phyloP scores from a whole-genome alignment of 495 filamentous ascomycete genomes.

The Cladorrhinum samala region DNA sequence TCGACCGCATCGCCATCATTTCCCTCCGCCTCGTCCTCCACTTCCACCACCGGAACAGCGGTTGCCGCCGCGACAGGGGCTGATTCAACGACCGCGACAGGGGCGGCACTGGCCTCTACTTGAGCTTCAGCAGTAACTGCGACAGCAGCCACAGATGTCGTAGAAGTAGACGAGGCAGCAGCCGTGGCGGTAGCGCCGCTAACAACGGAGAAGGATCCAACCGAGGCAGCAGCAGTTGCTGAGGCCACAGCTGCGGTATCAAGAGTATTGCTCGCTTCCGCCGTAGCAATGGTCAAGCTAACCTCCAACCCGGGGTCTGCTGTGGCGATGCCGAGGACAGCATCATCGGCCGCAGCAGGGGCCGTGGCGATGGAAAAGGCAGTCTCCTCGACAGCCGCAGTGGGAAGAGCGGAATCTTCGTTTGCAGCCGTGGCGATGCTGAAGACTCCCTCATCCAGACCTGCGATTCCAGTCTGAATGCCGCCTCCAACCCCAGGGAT shows the following conservation, averaged over 20 bases:
- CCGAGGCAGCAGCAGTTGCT: conserved; percentile 3
- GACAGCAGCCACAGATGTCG: conserved; percentile 3
- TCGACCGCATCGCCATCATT: conserved; percentile 6
- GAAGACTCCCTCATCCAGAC: conserved; percentile 1
- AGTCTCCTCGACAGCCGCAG: conserved; percentile 3
- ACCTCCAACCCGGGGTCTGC: background rate
- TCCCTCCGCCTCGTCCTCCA: background rate
- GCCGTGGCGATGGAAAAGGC: conserved; percentile 3
- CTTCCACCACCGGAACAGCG: background rate
- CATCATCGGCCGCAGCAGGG: conserved; percentile 1
- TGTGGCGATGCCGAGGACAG: background rate
- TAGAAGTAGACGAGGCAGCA: background rate
- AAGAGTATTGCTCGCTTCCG: background rate
- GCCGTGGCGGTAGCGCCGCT: background rate
- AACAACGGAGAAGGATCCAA: background rate
- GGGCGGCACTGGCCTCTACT: conserved; percentile 2
- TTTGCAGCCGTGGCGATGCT: conserved; percentile 7
- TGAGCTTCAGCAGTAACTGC: conserved; percentile 5
- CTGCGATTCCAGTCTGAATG: background rate
- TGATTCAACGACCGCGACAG: conserved; percentile 1
- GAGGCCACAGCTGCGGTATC: conserved; percentile 4
- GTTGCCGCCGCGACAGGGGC: conserved; percentile 7
- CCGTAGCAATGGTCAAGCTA: background rate
- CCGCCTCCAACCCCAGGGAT: background rate
- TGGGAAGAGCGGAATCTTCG: background rate